A percentile compares a stretch with the other conserved stretches of the same genome.
Evolutionary conservation across 768 basidiomycete species (phyloP).

Genomic region (Epithele typhae): DNA sequence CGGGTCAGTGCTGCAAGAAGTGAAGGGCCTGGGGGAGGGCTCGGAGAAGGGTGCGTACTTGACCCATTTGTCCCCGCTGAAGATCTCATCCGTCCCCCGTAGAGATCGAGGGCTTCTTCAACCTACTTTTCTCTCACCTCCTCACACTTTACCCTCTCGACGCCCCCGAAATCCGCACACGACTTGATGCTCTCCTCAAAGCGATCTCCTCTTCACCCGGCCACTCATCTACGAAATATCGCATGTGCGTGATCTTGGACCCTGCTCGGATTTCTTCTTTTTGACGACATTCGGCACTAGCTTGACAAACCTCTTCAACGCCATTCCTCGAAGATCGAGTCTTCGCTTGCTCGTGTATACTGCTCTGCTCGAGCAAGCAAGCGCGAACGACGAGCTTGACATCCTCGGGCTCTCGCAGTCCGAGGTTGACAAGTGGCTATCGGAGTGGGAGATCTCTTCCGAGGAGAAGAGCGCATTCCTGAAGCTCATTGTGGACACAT

Average conservation of each 20-base stretch:
- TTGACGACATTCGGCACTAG: slow-evolving; percentile 37
- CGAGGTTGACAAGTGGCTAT: slow-evolving; percentile 72
- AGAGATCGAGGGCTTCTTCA: slow-evolving; percentile 90
- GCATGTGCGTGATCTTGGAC: slow-evolving; percentile 50
- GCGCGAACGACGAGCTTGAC: slow-evolving; percentile 56
- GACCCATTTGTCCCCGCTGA: neutral
- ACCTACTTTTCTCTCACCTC: slow-evolving; percentile 72
- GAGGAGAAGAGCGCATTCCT: slow-evolving; percentile 65
- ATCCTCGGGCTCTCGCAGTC: slow-evolving; percentile 53
- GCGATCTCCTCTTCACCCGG: slow-evolving; percentile 54
- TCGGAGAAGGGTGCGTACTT: slow-evolving; percentile 61
- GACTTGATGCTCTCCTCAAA: slow-evolving; percentile 45
- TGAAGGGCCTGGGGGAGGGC: slow-evolving; percentile 71
- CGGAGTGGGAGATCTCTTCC: slow-evolving; percentile 65
- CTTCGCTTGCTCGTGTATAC: slow-evolving; percentile 61
- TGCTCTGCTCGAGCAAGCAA: slow-evolving; percentile 56
- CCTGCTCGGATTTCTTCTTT: neutral
- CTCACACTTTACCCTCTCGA: slow-evolving; percentile 53
- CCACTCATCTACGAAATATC: slow-evolving; percentile 62
- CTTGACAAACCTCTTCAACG: slow-evolving; percentile 80
- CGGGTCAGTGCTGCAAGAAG: slow-evolving; percentile 53
- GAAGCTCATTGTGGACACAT: slow-evolving; percentile 57
- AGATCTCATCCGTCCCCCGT: neutral
- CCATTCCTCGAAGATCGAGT: slow-evolving; percentile 60
- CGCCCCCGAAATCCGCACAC: slow-evolving; percentile 50